Conservation (phyloP, 371 early-diverging fungal genomes). For the Rhizopus sp. region DNA sequence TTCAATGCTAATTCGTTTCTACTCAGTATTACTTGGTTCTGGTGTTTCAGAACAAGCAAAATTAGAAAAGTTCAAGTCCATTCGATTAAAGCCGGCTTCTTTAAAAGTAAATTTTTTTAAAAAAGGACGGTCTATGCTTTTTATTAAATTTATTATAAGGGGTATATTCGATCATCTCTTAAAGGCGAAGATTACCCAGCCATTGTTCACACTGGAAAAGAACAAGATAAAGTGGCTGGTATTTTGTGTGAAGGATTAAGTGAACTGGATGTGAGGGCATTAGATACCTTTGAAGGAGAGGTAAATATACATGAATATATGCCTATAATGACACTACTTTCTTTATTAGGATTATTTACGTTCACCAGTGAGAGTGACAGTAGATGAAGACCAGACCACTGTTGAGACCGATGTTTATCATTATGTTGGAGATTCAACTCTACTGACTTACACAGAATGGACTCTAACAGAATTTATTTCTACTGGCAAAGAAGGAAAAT, state of each 20-base stretch:
- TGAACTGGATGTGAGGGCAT: conserved; percentile 24
- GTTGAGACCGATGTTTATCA: conserved; percentile 35
- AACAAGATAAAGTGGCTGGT: conserved; percentile 30
- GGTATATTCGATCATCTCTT: conserved; percentile 33
- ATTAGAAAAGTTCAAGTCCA: conserved; percentile 18
- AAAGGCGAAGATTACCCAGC: conserved; percentile 41
- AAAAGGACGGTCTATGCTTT: neutral
- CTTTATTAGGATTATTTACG: conserved; percentile 38
- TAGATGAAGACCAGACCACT: neutral
- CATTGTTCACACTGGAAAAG: conserved; percentile 25
- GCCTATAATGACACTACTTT: neutral
- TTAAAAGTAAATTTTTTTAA: conserved; percentile 27
- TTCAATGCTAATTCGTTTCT: neutral
- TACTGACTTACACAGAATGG: conserved; percentile 37
- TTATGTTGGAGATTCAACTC: conserved; percentile 31
- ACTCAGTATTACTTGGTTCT: conserved; percentile 39
- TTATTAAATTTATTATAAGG: conserved; percentile 19
- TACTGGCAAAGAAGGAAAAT: conserved; percentile 23
- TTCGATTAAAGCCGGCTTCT: conserved; percentile 26
- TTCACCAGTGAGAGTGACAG: conserved; percentile 17
- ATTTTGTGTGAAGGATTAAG: conserved; percentile 33
- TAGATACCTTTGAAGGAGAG: conserved; percentile 48
- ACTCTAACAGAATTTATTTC: conserved; percentile 17
- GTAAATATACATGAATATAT: conserved; percentile 16
- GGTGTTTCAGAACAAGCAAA: conserved; percentile 14